Conservation (phyloP, 116 monocot species). For the Iris pallida region DNA sequence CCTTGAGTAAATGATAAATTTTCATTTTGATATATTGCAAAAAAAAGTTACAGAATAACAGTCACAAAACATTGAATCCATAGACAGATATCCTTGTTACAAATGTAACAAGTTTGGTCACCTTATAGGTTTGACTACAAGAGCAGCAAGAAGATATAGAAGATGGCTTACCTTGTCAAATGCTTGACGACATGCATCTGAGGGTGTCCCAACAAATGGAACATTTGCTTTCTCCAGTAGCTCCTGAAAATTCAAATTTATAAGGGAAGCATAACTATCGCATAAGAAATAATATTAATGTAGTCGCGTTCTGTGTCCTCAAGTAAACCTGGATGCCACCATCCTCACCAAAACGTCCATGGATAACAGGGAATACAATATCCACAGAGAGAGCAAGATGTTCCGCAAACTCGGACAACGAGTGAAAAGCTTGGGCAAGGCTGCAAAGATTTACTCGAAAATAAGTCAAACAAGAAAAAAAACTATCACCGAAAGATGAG, state of each 20-base stretch:
- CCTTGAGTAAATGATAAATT: too few relatives aligned
- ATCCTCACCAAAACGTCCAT: slow-evolving; percentile 93
- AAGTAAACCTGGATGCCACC: slow-evolving; percentile 83
- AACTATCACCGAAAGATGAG: neutral
- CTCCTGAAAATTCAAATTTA: slow-evolving; percentile 35
- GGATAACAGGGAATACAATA: slow-evolving; percentile 92
- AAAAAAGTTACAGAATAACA: too few relatives aligned
- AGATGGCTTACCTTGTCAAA: slow-evolving; percentile 78
- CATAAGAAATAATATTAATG: slow-evolving; percentile 3
- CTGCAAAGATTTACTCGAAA: slow-evolving; percentile 30
- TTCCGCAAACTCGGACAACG: slow-evolving; percentile 59
- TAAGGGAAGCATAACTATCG: slow-evolving; percentile 1
- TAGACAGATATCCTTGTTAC: neutral
- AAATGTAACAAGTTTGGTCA: neutral
- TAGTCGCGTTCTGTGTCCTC: neutral
- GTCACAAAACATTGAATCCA: too few relatives aligned
- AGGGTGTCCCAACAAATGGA: slow-evolving; percentile 84
- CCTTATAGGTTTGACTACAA: neutral
- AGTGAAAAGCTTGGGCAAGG: slow-evolving; percentile 69
- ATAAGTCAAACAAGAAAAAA: neutral
- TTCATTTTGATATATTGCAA: too few relatives aligned
- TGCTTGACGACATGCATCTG: slow-evolving; percentile 58
- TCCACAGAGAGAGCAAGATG: slow-evolving; percentile 73
- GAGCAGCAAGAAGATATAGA: slow-evolving; percentile 2
- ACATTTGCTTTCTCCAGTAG: slow-evolving; percentile 80